Base-by-base conservation (phyloP, 768 basidiomycete genomes). In the Agrocybe pediades region DNA sequence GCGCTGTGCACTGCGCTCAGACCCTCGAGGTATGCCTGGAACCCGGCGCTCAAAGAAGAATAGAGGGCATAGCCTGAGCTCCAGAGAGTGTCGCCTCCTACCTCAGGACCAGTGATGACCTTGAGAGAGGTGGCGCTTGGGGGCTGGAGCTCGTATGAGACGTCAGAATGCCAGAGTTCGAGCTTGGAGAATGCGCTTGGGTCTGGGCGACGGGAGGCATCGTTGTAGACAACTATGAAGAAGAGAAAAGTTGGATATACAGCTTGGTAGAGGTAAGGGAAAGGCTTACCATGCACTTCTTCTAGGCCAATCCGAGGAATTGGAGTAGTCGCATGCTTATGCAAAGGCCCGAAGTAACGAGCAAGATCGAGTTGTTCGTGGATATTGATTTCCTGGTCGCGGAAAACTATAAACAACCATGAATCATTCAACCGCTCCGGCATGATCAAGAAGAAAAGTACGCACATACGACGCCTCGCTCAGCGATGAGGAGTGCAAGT, bases 11-110 rank as follows among this genome's bases (percentile, higher is more conserved):
- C 77, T 8, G 88, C 90, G 25, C 72, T 74, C 29, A 91, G 73
- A 21, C 85, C 83, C 61, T 92, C 90, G 49, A 93, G 77, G 68
- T 92, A 92, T 41, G 73, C 79, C 64, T 92, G 88, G 69, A 91
- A 77, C 11, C 81, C 82, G 1, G 83, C 79, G 62, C 91, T 92
- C 54, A 92, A 74, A 40, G 86, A 87, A 2, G 90, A 92, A 72
- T 92, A 92, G n/a, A 92, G 75, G 2, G 89, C 86, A 63, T 90
- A 85, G 85, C 88, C 89, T 8, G 88, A 90, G 65, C 81, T 85
- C 87, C 87, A 92, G 7, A 90, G 76, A 0, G 89, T 92, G 62
- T 93, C 90, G 19, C 90, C 90, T 17, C 90, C 90, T 30, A 77
- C 73, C 54, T 85, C 84, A 0, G 88, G 90, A 3, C 80, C 77